A percentile compares a stretch with the other conserved stretches of the same genome.
phyloP scores from a whole-genome alignment of 768 basidiomycete genomes.

The Gymnopilus junonius region DNA sequence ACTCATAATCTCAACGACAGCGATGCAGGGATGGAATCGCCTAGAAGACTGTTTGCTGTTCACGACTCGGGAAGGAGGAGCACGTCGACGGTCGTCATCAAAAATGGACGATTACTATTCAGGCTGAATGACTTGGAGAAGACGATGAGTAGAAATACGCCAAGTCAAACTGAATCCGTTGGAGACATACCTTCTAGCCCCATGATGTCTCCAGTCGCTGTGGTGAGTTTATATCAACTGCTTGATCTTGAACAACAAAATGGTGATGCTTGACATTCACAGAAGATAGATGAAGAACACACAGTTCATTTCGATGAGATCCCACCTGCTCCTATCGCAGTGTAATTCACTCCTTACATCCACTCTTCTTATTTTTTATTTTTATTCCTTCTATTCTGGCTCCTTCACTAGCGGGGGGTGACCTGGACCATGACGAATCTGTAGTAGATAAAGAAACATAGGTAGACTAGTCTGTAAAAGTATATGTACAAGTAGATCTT shows the following conservation, averaged over 20 bases:
- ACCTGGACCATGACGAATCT: background rate
- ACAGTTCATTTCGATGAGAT: background rate
- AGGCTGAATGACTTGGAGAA: slow-evolving; percentile 13
- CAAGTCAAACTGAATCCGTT: slow-evolving; percentile 3
- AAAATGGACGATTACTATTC: slow-evolving; percentile 16
- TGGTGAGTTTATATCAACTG: background rate
- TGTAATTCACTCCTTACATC: background rate
- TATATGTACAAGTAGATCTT: background rate
- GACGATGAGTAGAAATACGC: background rate
- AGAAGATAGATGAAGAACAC: slow-evolving; percentile 9
- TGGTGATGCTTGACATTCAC: background rate
- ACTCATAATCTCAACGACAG: background rate
- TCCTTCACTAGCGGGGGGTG: background rate
- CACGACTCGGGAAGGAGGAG: background rate
- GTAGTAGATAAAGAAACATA: background rate
- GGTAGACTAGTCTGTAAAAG: background rate
- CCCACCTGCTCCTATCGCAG: background rate
- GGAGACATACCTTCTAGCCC: background rate
- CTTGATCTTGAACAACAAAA: background rate
- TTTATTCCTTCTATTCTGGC: background rate
- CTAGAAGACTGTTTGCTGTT: background rate
- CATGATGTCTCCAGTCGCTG: background rate
- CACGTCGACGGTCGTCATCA: slow-evolving; percentile 17
- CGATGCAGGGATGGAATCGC: slow-evolving; percentile 3
- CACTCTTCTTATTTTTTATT: background rate